Evolutionary conservation across 805 yeast species (phyloP), one percentile per base, ranked within the genome.

Genomic region (Metschnikowia rubicola): DNA sequence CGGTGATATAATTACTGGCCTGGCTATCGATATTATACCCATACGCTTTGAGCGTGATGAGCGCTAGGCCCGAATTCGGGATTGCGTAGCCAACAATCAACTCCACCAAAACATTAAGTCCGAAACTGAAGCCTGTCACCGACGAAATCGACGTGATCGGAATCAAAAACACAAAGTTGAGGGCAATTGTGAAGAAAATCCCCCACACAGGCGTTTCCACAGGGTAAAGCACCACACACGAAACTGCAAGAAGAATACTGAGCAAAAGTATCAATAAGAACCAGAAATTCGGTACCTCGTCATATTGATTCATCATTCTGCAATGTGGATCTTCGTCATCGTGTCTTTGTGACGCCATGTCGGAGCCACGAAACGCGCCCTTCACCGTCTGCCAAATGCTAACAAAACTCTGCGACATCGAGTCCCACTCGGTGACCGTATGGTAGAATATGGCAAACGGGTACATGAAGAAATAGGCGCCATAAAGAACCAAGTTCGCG

Each of bases 271-370:
- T 66, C 3, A 63, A 50, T 4, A 66, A 56, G 56, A 77, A 84
- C 88, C 89, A 83, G 83, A 84, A 81, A 53, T 81, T 86, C 1
- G 95, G 94, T 17, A 83, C 88, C 53, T 84, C 89, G 34, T 74
- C 74, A 62, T 84, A 84, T 46, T 64, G 67, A 38, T 74, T 51
- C 83, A 81, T 81, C 75, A 80, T 79, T 39, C 66, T 68, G 46
- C 81, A 73, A 55, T 79, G 84, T 2, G 84, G 79, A 55, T 83
- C 87, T 19, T 74, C 46, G 6, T 21, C 26, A 5, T 21, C 26
- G 7, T 21, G 26, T 21, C 26, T 21, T 21, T 21, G 26, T 21
- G 26, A 21, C 26, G 26, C 26, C 26, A 21, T 5, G 26, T 21
- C 26, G 2, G 26, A 21, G 26, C 26, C 26, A 21, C 26, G 41